Conservation (phyloP, 306 rosid species). For the Phaseolus lunatus region DNA sequence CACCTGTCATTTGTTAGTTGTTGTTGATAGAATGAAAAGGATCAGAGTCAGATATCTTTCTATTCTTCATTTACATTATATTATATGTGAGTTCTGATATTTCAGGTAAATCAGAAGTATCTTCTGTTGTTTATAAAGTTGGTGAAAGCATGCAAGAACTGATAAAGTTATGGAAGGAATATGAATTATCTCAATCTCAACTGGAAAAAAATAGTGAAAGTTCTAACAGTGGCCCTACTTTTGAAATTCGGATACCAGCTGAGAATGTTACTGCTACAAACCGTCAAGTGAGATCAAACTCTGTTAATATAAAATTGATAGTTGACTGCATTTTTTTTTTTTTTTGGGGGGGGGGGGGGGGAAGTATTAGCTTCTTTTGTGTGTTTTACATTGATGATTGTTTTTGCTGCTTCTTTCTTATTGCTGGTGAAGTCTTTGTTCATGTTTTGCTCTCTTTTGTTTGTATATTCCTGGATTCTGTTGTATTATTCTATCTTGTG, state of each 20-base stretch:
- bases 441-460: conserved; percentile 26
- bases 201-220: conserved; percentile 69
- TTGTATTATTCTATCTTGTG: not conserved
- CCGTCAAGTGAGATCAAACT: conserved; percentile 77
- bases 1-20: not conserved
- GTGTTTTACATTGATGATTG: conserved; percentile 4
- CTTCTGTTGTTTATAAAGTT: conserved; percentile 80
- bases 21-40: not conserved
- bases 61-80: not conserved
- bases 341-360: not conserved
- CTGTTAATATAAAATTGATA: conserved; percentile 5
- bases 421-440: conserved; percentile 33
- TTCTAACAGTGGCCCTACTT: conserved; percentile 73
- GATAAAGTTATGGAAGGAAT: conserved; percentile 84
- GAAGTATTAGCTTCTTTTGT: not conserved
- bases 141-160: conserved; percentile 98
- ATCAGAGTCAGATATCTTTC: not conserved
- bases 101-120: conserved; percentile 82
- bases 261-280: conserved; percentile 91
- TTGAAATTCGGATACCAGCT: conserved; percentile 92
- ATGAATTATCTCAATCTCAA: conserved; percentile 69
- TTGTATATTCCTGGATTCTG: conserved; percentile 34
- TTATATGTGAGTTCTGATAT: conserved; percentile 13
- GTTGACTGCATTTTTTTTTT: conserved; percentile 10
- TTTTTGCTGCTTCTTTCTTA: conserved; percentile 8